These are phyloP conservation scores for Xylaria bambusicola DNA, from an alignment of 495 filamentous ascomycete species.

Conservation along the genomic window DNA sequence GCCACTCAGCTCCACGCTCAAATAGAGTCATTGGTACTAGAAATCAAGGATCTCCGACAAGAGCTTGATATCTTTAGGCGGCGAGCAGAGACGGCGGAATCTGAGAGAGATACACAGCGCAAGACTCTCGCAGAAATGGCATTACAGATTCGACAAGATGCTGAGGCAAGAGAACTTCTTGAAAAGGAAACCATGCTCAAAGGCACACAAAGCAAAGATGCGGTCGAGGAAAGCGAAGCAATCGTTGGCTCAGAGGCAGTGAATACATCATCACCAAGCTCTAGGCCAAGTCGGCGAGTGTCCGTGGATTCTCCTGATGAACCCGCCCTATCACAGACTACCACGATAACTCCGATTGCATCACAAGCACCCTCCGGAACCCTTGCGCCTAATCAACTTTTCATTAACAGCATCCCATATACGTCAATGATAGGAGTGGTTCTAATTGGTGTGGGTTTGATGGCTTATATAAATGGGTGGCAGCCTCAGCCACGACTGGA, in stretches of 20 bases:
- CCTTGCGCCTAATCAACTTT: constrained; percentile 35
- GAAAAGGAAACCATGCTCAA: constrained; percentile 16
- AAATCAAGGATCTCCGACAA: constrained; percentile 80
- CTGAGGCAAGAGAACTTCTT: constrained; percentile 62
- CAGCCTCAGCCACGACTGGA: constrained; percentile 49
- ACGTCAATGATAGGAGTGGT: constrained; percentile 89
- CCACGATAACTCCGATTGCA: constrained; percentile 45
- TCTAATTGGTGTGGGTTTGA: constrained; percentile 82
- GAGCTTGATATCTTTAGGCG: constrained; percentile 76
- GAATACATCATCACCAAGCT: constrained; percentile 24
- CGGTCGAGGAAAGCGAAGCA: constrained; percentile 16
- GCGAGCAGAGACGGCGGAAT: constrained; percentile 78
- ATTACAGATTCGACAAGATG: constrained; percentile 70
- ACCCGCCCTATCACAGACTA: constrained; percentile 40
- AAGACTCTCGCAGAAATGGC: constrained; percentile 88
- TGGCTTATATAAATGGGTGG: constrained; percentile 94
- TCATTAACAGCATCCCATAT: constrained; percentile 75
- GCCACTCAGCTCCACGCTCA: constrained; percentile 65
- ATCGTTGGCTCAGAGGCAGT: constrained; percentile 28
- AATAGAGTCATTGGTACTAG: constrained; percentile 75
- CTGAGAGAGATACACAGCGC: constrained; percentile 64
- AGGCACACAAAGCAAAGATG: constrained; percentile 14
- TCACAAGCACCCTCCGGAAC: constrained; percentile 23
- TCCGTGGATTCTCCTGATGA: constrained; percentile 22
- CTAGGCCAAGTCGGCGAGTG: constrained; percentile 18